Percentiles rank a stretch among this genome's conserved stretches.
These are phyloP conservation scores for Globisporangium lucens DNA, from an alignment of 352 stramenopile genomes.

Conservation along the genomic window DNA sequence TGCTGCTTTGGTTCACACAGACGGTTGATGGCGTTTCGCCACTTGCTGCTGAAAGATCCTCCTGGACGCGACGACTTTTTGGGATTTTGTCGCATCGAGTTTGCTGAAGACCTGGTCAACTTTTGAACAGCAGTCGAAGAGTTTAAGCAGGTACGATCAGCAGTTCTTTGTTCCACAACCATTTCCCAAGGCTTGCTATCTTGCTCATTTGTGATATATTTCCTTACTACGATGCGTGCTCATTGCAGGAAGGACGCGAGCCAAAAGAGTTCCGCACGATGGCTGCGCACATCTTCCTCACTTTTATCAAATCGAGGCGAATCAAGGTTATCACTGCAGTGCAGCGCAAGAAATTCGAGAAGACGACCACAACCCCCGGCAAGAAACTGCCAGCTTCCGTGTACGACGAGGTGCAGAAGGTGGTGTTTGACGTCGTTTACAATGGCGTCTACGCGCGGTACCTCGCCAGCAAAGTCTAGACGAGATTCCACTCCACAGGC, in stretches of 20 bases:
- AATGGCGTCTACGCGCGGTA: constrained; percentile 51
- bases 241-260: constrained; percentile 19
- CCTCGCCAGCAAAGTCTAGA: constrained; percentile 6
- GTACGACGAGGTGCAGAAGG: constrained; percentile 51
- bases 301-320: constrained; percentile 56
- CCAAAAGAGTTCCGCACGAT: constrained; percentile 38
- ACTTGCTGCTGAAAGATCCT: constrained; percentile 36
- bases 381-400: constrained; percentile 41
- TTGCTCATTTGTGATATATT: not conserved
- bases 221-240: not conserved
- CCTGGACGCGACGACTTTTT: constrained; percentile 33
- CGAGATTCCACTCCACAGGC: not conserved
- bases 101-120: constrained; percentile 47
- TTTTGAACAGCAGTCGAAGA: constrained; percentile 68
- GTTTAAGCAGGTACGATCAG: constrained; percentile 36
- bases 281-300: constrained; percentile 49
- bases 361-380: constrained; percentile 52
- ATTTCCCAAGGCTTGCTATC: not conserved
- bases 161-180: not conserved
- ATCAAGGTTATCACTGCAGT: constrained; percentile 62
- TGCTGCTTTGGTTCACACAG: constrained; percentile 18
- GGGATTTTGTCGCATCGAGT: constrained; percentile 43
- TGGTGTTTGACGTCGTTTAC: constrained; percentile 64
- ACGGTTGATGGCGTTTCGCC: constrained; percentile 29
- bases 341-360: constrained; percentile 69